Conservation (phyloP, 2,329 filamentous ascomycete species). For the Periconia sp. region DNA sequence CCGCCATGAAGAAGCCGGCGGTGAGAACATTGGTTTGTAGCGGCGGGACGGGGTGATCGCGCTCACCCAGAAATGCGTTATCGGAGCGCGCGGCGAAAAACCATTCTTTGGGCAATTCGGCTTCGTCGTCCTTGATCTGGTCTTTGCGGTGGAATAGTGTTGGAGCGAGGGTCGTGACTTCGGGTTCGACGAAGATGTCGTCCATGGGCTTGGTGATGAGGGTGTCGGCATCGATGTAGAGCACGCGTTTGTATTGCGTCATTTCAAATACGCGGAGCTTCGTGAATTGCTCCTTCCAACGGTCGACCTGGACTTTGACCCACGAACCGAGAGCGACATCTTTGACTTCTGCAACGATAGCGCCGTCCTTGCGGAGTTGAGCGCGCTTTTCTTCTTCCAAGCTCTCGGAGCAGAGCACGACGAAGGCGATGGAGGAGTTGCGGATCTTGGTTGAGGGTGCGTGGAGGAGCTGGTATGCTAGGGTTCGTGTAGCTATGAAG, state of each 20-base stretch:
- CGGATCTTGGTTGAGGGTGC: slow-evolving; percentile 38
- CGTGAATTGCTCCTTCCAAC: slow-evolving; percentile 49
- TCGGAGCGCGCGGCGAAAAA: slow-evolving; percentile 43
- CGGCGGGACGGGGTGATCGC: slow-evolving; percentile 43
- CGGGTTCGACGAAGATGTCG: slow-evolving; percentile 42
- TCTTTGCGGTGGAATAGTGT: slow-evolving; percentile 9
- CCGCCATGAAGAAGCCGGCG: slow-evolving; percentile 47
- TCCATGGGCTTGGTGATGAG: slow-evolving; percentile 42
- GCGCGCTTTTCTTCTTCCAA: slow-evolving; percentile 18
- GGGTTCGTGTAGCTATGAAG: slow-evolving; percentile 42
- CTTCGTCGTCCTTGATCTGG: slow-evolving; percentile 32
- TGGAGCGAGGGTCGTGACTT: slow-evolving; percentile 31
- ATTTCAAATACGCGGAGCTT: slow-evolving; percentile 48
- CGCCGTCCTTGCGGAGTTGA: slow-evolving; percentile 43
- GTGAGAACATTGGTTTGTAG: slow-evolving; percentile 38
- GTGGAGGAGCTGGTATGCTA: slow-evolving; percentile 48
- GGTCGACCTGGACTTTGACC: slow-evolving; percentile 40
- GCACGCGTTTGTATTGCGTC: slow-evolving; percentile 45
- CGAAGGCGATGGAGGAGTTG: slow-evolving; percentile 34
- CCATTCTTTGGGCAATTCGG: slow-evolving; percentile 40
- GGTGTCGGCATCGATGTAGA: slow-evolving; percentile 51
- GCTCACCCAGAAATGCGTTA: slow-evolving; percentile 33
- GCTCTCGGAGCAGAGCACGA: slow-evolving; percentile 41
- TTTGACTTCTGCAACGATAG: slow-evolving; percentile 41
- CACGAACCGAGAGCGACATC: slow-evolving; percentile 37